These are phyloP conservation scores for Excoecaria cochinchinensis DNA, from an alignment of 345 rosid species.

Conservation along the genomic window DNA sequence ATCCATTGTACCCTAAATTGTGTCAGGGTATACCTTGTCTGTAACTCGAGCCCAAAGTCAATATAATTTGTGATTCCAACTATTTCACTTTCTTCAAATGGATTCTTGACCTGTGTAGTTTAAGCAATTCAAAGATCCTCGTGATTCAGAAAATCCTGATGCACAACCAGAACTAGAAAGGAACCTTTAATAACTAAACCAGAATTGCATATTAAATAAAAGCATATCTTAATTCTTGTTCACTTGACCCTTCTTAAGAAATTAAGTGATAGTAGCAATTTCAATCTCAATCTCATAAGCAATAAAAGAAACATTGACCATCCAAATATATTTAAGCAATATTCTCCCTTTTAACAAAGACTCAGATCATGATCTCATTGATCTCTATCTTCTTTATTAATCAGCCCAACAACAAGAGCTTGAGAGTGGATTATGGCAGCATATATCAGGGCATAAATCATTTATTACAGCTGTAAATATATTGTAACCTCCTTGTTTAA, in stretches of 20 bases:
- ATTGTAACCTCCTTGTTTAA: no score
- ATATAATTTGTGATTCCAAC: slow-evolving; percentile 94
- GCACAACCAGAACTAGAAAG: neutral
- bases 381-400: neutral
- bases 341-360: neutral
- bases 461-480: no score
- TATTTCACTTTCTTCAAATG: slow-evolving; percentile 67
- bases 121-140: slow-evolving; percentile 17
- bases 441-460: no score
- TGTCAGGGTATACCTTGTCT: slow-evolving; percentile 55
- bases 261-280: neutral
- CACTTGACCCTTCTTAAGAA: neutral
- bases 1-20: neutral
- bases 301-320: neutral
- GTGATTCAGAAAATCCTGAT: slow-evolving; percentile 2
- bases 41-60: slow-evolving; percentile 87
- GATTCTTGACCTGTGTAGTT: slow-evolving; percentile 75
- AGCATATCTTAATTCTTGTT: neutral
- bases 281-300: neutral
- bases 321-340: neutral
- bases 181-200: neutral
- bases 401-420: neutral
- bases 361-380: neutral
- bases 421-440: neutral
- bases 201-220: neutral